Percentiles rank a stretch among this genome's conserved stretches.
These are phyloP conservation scores for Vitis amurensis DNA, from an alignment of 164 flowering plant species.

Conservation along the genomic window DNA sequence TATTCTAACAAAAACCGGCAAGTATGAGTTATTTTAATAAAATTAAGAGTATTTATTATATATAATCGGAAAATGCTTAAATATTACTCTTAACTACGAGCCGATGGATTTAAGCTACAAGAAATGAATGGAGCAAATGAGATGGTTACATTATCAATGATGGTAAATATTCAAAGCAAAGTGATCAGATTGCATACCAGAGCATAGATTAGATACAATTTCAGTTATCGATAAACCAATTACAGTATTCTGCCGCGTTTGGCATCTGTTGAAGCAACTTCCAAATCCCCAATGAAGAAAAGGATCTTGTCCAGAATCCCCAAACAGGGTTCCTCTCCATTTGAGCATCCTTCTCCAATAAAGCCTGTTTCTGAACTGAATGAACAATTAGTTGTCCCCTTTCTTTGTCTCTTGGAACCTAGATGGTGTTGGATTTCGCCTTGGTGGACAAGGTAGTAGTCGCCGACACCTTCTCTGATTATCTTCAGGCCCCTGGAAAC, in stretches of 20 bases:
- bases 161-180: background rate
- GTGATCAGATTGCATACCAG: background rate
- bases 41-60: background rate
- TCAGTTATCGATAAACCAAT: background rate
- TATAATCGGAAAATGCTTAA: background rate
- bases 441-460: slow-evolving; percentile 65
- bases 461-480: slow-evolving; percentile 57
- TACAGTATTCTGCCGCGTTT: slow-evolving; percentile 40
- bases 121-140: background rate
- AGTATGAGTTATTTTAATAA: background rate
- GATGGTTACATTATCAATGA: background rate
- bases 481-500: slow-evolving; percentile 67
- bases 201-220: too few relatives aligned
- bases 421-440: slow-evolving; percentile 65
- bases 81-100: background rate
- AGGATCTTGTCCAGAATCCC: slow-evolving; percentile 61
- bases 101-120: background rate
- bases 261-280: slow-evolving; percentile 54
- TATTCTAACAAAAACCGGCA: too few relatives aligned
- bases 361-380: slow-evolving; percentile 14
- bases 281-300: slow-evolving; percentile 77
- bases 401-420: slow-evolving; percentile 47
- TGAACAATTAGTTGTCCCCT: background rate
- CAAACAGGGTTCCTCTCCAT: slow-evolving; percentile 29
- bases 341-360: slow-evolving; percentile 11